These are phyloP conservation scores for Sophora flavescens DNA, from an alignment of 306 rosid species.

Conservation along the genomic window DNA sequence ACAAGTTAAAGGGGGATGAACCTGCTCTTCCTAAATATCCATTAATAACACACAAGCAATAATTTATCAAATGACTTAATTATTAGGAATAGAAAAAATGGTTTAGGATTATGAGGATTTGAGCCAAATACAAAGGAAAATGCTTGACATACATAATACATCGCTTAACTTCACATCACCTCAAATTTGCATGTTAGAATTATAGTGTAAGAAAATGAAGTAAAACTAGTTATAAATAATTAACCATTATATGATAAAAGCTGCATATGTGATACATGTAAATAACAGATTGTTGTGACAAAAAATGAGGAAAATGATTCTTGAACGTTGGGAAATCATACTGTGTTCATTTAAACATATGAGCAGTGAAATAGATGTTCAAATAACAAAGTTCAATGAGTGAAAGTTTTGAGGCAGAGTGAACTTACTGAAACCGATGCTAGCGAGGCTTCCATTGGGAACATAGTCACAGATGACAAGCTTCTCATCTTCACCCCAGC, in stretches of 20 bases:
- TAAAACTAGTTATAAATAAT: too few species aligned
- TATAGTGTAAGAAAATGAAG: too few species aligned
- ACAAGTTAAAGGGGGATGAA: slow-evolving; percentile 60
- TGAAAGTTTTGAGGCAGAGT: neutral
- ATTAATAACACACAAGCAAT: slow-evolving; percentile 20
- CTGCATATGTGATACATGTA: too few species aligned
- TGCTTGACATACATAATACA: neutral
- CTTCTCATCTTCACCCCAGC: slow-evolving; percentile 87
- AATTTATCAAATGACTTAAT: neutral
- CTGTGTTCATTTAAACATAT: too few species aligned
- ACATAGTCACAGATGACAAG: slow-evolving; percentile 79
- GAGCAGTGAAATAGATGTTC: too few species aligned
- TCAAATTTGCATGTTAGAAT: too few species aligned
- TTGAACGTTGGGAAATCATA: too few species aligned
- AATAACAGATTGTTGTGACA: neutral
- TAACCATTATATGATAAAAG: too few species aligned
- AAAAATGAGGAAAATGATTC: neutral
- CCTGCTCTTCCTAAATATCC: slow-evolving; percentile 65
- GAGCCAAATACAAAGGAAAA: neutral
- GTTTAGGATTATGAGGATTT: neutral
- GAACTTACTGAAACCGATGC: slow-evolving; percentile 65
- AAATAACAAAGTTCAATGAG: too few species aligned
- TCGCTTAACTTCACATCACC: neutral
- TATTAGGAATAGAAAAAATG: neutral
- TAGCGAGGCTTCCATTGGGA: slow-evolving; percentile 75